Evolutionary conservation across 2,329 filamentous ascomycete genomes (phyloP).

Genomic region (Coniochaeta hoffmannii): DNA sequence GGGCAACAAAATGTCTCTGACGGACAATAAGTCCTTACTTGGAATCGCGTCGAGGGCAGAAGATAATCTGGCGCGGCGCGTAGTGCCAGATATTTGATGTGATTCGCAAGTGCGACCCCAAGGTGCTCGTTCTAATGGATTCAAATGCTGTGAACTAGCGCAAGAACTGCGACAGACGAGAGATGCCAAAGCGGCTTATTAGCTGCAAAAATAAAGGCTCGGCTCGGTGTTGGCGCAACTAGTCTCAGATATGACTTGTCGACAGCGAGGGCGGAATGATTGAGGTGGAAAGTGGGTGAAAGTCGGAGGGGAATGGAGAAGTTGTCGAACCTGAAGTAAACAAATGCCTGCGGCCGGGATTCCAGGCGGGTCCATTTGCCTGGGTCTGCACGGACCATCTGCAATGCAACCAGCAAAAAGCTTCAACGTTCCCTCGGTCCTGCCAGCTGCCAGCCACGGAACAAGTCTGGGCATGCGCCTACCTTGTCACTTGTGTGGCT

Average conservation of each 20-base stretch:
- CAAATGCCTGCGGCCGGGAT: not conserved
- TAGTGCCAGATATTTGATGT: not conserved
- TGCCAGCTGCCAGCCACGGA: not conserved
- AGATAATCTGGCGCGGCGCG: not conserved
- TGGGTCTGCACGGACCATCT: not conserved
- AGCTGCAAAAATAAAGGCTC: not conserved
- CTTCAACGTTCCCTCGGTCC: too few relatives aligned
- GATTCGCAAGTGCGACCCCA: not conserved
- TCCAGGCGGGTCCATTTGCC: not conserved
- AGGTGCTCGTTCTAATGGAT: not conserved
- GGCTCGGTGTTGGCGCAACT: not conserved
- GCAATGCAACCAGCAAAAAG: not conserved
- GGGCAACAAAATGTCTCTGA: not conserved
- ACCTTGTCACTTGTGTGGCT: not conserved
- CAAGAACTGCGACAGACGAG: not conserved
- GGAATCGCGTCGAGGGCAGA: not conserved
- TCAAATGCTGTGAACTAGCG: not conserved
- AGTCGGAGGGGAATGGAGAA: constrained; percentile 1
- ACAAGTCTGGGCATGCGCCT: not conserved
- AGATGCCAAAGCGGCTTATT: not conserved
- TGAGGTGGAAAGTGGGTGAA: constrained; percentile 2
- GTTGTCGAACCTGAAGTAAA: constrained; percentile 2
- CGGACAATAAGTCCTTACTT: not conserved
- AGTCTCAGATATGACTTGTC: not conserved
- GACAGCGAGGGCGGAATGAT: not conserved